These are phyloP conservation scores for Cyathus striatus DNA, from an alignment of 768 basidiomycete genomes.

Conservation along the genomic window DNA sequence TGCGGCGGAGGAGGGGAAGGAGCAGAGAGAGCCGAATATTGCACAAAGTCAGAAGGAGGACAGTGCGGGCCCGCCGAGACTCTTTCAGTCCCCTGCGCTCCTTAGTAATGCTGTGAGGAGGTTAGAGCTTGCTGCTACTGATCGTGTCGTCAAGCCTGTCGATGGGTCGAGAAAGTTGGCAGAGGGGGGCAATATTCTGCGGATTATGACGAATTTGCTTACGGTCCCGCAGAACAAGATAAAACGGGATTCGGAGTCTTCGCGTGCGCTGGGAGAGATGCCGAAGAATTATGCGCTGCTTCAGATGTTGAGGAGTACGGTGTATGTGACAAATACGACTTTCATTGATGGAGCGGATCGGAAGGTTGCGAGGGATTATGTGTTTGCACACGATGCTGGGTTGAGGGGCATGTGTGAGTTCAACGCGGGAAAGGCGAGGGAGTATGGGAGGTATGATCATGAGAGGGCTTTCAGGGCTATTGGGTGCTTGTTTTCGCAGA, in stretches of 20 bases:
- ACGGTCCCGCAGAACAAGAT: conserved; percentile 48
- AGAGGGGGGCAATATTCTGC: conserved; percentile 56
- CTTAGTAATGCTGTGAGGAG: conserved; percentile 71
- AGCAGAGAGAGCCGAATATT: too few relatives aligned
- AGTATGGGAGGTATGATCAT: conserved; percentile 61
- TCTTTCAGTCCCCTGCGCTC: conserved; percentile 60
- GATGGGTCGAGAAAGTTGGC: conserved; percentile 37
- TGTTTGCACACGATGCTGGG: conserved; percentile 35
- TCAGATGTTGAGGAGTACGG: conserved; percentile 47
- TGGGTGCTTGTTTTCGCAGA: conserved; percentile 35
- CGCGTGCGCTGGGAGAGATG: conserved; percentile 34
- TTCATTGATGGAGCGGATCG: conserved; percentile 47
- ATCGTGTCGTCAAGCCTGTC: conserved; percentile 35
- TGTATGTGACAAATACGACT: conserved; percentile 51
- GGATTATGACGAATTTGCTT: conserved; percentile 74
- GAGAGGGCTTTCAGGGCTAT: conserved; percentile 63
- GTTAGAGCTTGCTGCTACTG: conserved; percentile 56
- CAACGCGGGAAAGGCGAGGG: conserved; percentile 58
- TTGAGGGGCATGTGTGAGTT: conserved; percentile 45
- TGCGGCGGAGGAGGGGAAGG: too few relatives aligned
- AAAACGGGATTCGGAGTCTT: conserved; percentile 32
- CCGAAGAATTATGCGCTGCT: conserved; percentile 36
- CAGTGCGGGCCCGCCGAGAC: conserved; percentile 23
- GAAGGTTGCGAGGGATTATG: conserved; percentile 59
- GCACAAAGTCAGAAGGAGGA: too few relatives aligned